Base-by-base conservation (phyloP, 345 rosid species). In the Eucalyptus virginea region DNA sequence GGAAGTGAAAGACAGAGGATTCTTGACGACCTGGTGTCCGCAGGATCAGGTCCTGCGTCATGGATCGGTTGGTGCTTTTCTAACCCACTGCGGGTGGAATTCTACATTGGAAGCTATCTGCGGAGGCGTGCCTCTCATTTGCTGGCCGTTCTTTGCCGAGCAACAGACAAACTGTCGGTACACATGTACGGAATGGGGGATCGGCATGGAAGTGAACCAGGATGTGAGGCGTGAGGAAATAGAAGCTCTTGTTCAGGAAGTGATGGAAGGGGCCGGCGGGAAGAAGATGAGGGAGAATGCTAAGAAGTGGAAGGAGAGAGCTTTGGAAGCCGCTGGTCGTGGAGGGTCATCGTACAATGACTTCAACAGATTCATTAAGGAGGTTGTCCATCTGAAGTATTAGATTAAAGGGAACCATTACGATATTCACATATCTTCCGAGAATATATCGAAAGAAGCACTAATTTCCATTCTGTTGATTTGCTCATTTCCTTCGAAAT, bases 71-170 rank as follows among this genome's bases (percentile, higher is more conserved):
- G 92, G 92, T 3, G 92, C 86, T 86, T 93, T 93, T 62, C 51
- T 92, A 6, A 93, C 89, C 13, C 93, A 93, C n/a, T 91, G 94
- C 3, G 94, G 93, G 24, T 92, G 93, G 93, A 93, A 93, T 80
- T 93, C 93, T 9, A 80, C 30, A 5, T 4, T 89, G 85, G 94
- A 93, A 88, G 49, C 88, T 30, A 56, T 92, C 45, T 49, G 88
- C 44, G 87, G 49, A 9, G 92, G 94, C 1, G 88, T 88, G 12
- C 91, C 93, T 2, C 28, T 93, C n/a, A 86, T 91, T 19, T 90
- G 93, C 60, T 91, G 93, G 94, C 94, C 93, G 1, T 92, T 88
- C 47, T 92, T 92, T 7, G 93, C 89, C 14, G 93, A 93, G 45
- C 93, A 93, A 56, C 92, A 65, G 17, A 92, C 92, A 3, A 92